Evolutionary conservation across 169 alveolate genomes (phyloP).

Genomic region (Amoebophrya sp.): DNA sequence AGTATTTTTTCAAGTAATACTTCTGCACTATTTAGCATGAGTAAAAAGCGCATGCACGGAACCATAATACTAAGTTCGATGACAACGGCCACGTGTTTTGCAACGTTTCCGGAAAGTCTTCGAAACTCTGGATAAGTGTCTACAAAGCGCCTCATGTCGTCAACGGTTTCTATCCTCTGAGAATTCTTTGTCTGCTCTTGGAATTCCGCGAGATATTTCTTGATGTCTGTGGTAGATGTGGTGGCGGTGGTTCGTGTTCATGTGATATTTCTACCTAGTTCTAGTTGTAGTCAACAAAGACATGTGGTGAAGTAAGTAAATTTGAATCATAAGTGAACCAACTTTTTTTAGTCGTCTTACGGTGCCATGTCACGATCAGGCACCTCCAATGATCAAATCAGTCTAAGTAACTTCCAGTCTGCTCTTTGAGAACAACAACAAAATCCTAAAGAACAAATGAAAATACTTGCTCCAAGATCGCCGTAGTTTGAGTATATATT

Average conservation of each 20-base stretch:
- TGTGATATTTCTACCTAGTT: background rate
- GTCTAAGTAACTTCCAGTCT: no score
- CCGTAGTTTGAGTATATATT: slow-evolving; percentile 80
- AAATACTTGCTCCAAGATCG: slow-evolving; percentile 63
- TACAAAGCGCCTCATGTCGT: slow-evolving; percentile 77
- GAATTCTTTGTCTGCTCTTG: slow-evolving; percentile 51
- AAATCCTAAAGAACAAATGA: background rate
- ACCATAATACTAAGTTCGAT: slow-evolving; percentile 72
- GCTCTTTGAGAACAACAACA: no score
- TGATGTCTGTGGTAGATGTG: no score
- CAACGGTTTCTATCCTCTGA: slow-evolving; percentile 66
- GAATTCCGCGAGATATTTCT: slow-evolving; percentile 64
- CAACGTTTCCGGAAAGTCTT: slow-evolving; percentile 66
- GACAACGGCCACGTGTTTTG: slow-evolving; percentile 79
- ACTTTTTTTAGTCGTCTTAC: background rate
- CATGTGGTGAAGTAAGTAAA: background rate
- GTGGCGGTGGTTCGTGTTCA: no score
- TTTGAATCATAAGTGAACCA: background rate
- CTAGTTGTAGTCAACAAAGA: background rate
- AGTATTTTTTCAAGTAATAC: slow-evolving; percentile 34
- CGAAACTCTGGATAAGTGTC: slow-evolving; percentile 80
- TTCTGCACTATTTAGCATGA: slow-evolving; percentile 61
- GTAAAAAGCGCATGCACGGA: no score
- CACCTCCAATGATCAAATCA: no score
- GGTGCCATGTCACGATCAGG: background rate